Percentiles rank a stretch among this genome's conserved stretches.
Conservation (phyloP, 176 grass and related monocot species). For the Oryza rufipogon region DNA sequence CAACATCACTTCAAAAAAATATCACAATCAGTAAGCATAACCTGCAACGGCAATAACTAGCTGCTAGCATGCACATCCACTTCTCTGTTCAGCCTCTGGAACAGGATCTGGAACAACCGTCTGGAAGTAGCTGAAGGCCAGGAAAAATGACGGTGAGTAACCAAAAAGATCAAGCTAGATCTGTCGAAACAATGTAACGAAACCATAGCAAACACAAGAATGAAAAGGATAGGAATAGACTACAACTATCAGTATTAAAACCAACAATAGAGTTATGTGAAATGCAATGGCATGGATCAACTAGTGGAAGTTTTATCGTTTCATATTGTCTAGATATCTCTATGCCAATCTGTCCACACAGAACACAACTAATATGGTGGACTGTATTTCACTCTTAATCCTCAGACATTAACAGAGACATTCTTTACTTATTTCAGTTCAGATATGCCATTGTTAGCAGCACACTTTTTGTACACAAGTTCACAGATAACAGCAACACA, state of each 20-base stretch:
- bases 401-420: background rate
- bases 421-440: background rate
- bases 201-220: background rate
- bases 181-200: background rate
- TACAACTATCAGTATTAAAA: background rate
- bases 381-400: conserved; percentile 1
- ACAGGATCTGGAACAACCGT: conserved; percentile 64
- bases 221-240: background rate
- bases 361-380: background rate
- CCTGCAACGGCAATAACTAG: conserved; percentile 36
- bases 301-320: background rate
- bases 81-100: conserved; percentile 64
- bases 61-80: conserved; percentile 85
- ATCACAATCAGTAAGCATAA: conserved; percentile 47
- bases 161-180: background rate
- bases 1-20: conserved; percentile 51
- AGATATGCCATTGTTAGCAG: background rate
- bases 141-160: conserved; percentile 29
- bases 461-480: background rate
- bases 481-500: background rate
- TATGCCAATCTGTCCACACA: background rate
- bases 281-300: background rate
- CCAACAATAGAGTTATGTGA: background rate
- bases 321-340: conserved; percentile 1
- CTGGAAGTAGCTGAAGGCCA: conserved; percentile 77